Evolutionary conservation across 805 yeast species (phyloP), one percentile per base, ranked within the genome.

Genomic region (Candida alai): DNA sequence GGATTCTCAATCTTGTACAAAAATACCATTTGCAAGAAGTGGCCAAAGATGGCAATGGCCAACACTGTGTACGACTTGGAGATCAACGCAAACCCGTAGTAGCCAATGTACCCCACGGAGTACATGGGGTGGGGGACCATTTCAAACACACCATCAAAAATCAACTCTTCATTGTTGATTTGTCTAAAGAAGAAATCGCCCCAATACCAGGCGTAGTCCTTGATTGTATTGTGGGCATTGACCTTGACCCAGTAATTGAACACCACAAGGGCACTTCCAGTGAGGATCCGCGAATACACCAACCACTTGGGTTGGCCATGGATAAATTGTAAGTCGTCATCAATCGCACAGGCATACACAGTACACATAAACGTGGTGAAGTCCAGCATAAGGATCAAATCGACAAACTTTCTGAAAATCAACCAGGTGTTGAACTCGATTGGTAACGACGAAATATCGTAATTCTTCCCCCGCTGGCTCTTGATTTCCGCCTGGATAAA

Each of bases 201-300:
- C 95, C 95, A 85, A 58, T 85, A 85, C 95, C 95, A 85, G 8
- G 95, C 95, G 53, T 79, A 85, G 52, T 85, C 95, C 55, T 85
- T 84, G 39, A 85, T 88, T 13, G 85, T 88, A 44, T 88, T 73
- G 55, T 85, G 95, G 21, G 95, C 95, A 55, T 86, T 89, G 16
- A 84, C 61, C 54, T 85, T 85, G 30, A 85, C 95, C 88, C 93
- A 82, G 19, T 82, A 65, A 51, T 85, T 85, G 64, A 86, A 83
- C 13, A 82, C 39, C 40, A 84, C 77, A 46, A 85, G 68, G 4
- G 62, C 42, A 1, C 68, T 46, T n/a, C 95, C 95, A 11, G 78
- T 58, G 1, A 62, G 35, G 52, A 84, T 62, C 48, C 88, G 69
- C 21, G 74, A 55, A 38, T 60, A 55, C 12, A 73, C 62, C 31